Base-by-base conservation (phyloP, 2,329 filamentous ascomycete genomes). In the Aspergillus sergii region DNA sequence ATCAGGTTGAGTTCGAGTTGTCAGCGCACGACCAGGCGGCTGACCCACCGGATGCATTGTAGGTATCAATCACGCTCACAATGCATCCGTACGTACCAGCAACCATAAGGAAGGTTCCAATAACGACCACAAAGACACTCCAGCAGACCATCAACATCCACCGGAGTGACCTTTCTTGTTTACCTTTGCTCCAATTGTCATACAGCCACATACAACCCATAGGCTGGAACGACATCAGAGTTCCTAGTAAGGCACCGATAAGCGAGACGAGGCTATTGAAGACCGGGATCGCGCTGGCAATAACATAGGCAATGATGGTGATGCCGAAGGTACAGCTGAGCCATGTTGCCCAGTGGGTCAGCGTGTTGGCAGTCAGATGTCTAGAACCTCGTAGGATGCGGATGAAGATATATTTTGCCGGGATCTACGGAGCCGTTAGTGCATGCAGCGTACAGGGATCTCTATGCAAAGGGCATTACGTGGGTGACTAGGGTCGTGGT, bases 41-140 rank as follows among this genome's bases (percentile, higher is more conserved):
- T 3, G 78, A 77, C 0, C 78, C 78, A 1, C 75, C 76, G 4
- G 69, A 69, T 5, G 64, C 64, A n/a, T 71, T 69, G 60, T 82
- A 80, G 1, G 71, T 70, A 8, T 78, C 71, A 7, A 79, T 75
- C 39, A 82, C 81, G 4, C 68, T 73, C 9, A 80, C 70, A 7
- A 83, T 69, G 0, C 80, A 80, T 0, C 80, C 81, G 56, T 83
- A 83, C 0, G 81, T 82, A 1, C 81, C 81, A 4, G 73, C 78
- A 53, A 83, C 67, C 73, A 78, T 82, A 10, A 82, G 64, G 62
- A 83, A 83, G 0, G 67, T 73, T 3, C 80, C 80, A 2, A 69
- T 62, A 1, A 77, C 62, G 26, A 82, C 69, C 7, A 82, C 71
- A 53, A 79, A 79, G 8, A 41, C 60, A 26, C 66, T 68, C 69